A percentile compares a stretch with the other conserved stretches of the same genome.
Conservation (phyloP, 352 stramenopile genomes). For the Phytophthora rubi region DNA sequence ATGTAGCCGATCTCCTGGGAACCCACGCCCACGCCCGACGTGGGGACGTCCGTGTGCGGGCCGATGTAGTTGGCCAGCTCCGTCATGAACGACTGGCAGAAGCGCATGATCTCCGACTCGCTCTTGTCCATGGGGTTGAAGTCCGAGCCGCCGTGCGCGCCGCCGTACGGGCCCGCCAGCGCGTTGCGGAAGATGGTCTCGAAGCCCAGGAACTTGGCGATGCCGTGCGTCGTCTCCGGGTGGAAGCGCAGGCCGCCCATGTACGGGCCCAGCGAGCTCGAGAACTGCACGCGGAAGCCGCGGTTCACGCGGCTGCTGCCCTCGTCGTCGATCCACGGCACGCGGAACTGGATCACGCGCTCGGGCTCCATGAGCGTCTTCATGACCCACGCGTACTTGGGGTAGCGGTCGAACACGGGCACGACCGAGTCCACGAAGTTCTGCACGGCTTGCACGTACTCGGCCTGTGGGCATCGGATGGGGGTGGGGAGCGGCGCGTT, state of each 20-base stretch:
- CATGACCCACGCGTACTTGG: conserved; percentile 91
- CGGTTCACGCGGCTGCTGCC: conserved; percentile 96
- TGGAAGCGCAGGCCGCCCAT: conserved; percentile 97
- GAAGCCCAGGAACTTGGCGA: conserved; percentile 93
- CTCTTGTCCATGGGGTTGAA: conserved; percentile 98
- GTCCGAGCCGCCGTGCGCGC: conserved; percentile 92
- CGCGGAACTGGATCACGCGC: conserved; percentile 95
- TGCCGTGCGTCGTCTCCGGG: conserved; percentile 88
- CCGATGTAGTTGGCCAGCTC: conserved; percentile 98
- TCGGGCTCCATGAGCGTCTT: conserved; percentile 97
- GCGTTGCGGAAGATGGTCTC: conserved; percentile 97
- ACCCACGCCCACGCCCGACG: conserved; percentile 94
- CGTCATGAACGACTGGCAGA: conserved; percentile 99
- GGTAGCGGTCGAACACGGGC: conserved; percentile 87
- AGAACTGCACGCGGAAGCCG: conserved; percentile 98
- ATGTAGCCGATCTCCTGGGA: conserved; percentile 96
- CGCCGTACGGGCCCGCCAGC: conserved; percentile 81
- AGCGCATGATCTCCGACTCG: conserved; percentile 97
- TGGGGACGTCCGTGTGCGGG: conserved; percentile 95
- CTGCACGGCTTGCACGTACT: conserved; percentile 77
- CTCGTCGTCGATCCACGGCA: conserved; percentile 97
- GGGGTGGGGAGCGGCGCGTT: conserved; percentile 12
- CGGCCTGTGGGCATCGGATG: conserved; percentile 20
- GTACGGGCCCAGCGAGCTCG: conserved; percentile 90
- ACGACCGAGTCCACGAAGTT: conserved; percentile 87